These are phyloP conservation scores for Austroboletus rostrupii DNA, from an alignment of 1,284 basidiomycete species.

Conservation along the genomic window DNA sequence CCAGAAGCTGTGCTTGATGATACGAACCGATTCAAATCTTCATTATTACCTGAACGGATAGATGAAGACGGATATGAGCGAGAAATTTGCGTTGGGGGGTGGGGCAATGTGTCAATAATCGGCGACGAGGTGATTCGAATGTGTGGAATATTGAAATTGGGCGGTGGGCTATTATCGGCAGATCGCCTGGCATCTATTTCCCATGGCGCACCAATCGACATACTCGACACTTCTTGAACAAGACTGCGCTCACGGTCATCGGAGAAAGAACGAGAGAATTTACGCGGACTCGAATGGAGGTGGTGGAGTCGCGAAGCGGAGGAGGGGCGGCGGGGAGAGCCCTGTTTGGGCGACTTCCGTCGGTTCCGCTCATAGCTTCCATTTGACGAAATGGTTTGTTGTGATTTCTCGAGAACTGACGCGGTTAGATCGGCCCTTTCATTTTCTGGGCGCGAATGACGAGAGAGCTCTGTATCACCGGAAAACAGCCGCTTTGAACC, in stretches of 20 bases:
- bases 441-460: conserved; percentile 36
- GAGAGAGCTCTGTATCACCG: conserved; percentile 54
- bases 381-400: conserved; percentile 16
- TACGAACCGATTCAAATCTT: conserved; percentile 82
- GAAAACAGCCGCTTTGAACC: conserved; percentile 67
- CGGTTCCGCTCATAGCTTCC: conserved; percentile 20
- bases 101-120: conserved; percentile 12
- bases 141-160: conserved; percentile 21
- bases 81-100: conserved; percentile 16
- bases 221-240: conserved; percentile 31
- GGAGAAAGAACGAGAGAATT: conserved; percentile 19
- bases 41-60: conserved; percentile 48
- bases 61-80: conserved; percentile 50
- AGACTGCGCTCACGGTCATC: conserved; percentile 27
- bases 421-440: conserved; percentile 18
- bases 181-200: conserved; percentile 18
- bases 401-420: conserved; percentile 19
- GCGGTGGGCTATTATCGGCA: conserved; percentile 20
- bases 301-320: conserved; percentile 13
- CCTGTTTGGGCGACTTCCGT: conserved; percentile 22
- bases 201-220: conserved; percentile 34
- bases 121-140: conserved; percentile 29
- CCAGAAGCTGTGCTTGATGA: conserved; percentile 78
- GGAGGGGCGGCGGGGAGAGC: conserved; percentile 26
- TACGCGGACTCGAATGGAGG: conserved; percentile 26